Evolutionary conservation across 768 basidiomycete species (phyloP).

Genomic region (Pholiota microspora): DNA sequence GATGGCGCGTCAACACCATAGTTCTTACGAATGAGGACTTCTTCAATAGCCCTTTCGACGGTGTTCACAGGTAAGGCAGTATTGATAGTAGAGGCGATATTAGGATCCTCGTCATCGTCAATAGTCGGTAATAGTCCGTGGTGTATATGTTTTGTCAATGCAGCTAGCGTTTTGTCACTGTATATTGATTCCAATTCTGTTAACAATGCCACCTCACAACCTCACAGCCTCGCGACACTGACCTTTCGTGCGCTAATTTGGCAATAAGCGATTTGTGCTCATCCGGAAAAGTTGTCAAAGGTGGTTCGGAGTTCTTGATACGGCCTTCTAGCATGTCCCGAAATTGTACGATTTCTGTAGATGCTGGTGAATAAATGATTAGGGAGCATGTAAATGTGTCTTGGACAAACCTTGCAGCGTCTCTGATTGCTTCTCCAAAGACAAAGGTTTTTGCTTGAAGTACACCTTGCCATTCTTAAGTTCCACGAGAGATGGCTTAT

Average conservation of each 20-base stretch:
- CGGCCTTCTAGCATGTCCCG: slow-evolving; percentile 66
- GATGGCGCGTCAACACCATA: slow-evolving; percentile 67
- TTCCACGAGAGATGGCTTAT: slow-evolving; percentile 50
- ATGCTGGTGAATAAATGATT: slow-evolving; percentile 1
- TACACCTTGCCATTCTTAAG: slow-evolving; percentile 75
- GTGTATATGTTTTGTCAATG: slow-evolving; percentile 69
- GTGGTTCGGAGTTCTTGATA: slow-evolving; percentile 41
- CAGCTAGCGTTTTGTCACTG: slow-evolving; percentile 70
- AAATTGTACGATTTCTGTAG: slow-evolving; percentile 72
- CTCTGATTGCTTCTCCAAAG: slow-evolving; percentile 77
- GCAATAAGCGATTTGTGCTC: slow-evolving; percentile 74
- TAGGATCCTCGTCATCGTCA: slow-evolving; percentile 53
- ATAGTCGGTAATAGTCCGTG: slow-evolving; percentile 63
- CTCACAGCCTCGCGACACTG: slow-evolving; percentile 10
- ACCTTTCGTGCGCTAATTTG: slow-evolving; percentile 88
- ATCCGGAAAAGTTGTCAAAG: slow-evolving; percentile 61
- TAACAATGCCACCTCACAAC: slow-evolving; percentile 7
- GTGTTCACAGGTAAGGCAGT: slow-evolving; percentile 44
- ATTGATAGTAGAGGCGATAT: slow-evolving; percentile 32
- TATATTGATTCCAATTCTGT: background rate
- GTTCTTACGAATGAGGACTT: slow-evolving; percentile 66
- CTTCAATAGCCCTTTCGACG: slow-evolving; percentile 66
- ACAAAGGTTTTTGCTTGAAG: slow-evolving; percentile 72
- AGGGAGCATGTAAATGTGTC: background rate
- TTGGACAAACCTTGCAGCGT: slow-evolving; percentile 68